Evolutionary conservation across 2,329 filamentous ascomycete genomes (phyloP).

Genomic region (Mollisia scopiformis): DNA sequence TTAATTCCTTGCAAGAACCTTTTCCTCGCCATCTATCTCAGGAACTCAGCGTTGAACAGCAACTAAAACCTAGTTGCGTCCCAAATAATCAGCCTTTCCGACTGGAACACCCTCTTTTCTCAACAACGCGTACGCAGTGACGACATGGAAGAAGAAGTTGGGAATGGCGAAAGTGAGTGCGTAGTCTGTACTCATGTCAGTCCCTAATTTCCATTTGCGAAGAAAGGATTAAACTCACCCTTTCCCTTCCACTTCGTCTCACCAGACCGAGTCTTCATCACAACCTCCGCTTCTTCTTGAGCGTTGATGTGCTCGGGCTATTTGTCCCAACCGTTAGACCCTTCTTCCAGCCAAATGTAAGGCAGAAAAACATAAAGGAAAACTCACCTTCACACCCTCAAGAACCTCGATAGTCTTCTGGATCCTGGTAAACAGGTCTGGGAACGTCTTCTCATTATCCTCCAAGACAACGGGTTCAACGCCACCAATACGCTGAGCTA

Average conservation of each 20-base stretch:
- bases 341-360: no score
- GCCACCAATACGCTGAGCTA: slow-evolving; percentile 42
- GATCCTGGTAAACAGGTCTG: slow-evolving; percentile 50
- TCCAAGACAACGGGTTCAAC: slow-evolving; percentile 37
- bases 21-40: background rate
- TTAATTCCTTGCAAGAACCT: background rate
- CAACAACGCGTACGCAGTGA: slow-evolving; percentile 62
- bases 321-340: background rate
- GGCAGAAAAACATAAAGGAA: no score
- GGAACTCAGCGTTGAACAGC: background rate
- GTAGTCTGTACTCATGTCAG: slow-evolving; percentile 40
- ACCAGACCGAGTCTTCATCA: slow-evolving; percentile 36
- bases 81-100: slow-evolving; percentile 61
- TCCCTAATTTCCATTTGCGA: background rate
- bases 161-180: slow-evolving; percentile 53
- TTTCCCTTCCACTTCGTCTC: slow-evolving; percentile 45
- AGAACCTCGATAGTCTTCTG: slow-evolving; percentile 49
- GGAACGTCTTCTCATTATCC: slow-evolving; percentile 51
- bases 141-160: slow-evolving; percentile 67
- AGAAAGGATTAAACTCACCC: slow-evolving; percentile 9
- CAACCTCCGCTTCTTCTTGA: slow-evolving; percentile 43
- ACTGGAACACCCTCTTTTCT: slow-evolving; percentile 63
- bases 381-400: slow-evolving; percentile 41
- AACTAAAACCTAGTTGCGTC: slow-evolving; percentile 1
- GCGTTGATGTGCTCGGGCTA: slow-evolving; percentile 44